phyloP scores from a whole-genome alignment of 768 basidiomycete species.

The Psilocybe subaeruginosa region DNA sequence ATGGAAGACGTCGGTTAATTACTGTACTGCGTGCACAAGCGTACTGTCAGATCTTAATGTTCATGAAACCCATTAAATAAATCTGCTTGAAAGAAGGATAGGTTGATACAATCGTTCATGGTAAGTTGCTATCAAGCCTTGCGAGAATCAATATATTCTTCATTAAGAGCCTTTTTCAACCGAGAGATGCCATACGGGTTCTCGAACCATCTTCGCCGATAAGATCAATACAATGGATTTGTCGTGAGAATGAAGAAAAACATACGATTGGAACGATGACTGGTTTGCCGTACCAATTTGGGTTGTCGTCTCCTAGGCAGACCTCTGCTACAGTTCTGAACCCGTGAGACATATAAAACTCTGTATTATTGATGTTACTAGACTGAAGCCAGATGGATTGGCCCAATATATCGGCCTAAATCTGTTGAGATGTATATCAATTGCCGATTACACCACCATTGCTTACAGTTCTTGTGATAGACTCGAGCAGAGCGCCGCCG shows the following conservation, averaged over 20 bases:
- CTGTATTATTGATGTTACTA: constrained; percentile 25
- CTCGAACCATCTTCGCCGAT: constrained; percentile 22
- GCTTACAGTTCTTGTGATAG: constrained; percentile 25
- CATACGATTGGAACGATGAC: constrained; percentile 32
- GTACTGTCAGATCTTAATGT: too few species aligned
- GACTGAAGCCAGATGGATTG: constrained; percentile 32
- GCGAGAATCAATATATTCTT: too few species aligned
- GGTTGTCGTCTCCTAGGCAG: constrained; percentile 31
- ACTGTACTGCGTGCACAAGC: too few species aligned
- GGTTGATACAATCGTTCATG: too few species aligned
- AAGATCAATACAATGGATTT: not conserved
- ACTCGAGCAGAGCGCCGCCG: constrained; percentile 31
- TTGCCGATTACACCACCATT: not conserved
- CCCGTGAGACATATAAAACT: constrained; percentile 30
- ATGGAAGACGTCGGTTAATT: too few species aligned
- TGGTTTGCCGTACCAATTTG: constrained; percentile 30
- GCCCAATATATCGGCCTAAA: constrained; percentile 31
- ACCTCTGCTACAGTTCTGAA: constrained; percentile 26
- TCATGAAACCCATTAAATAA: too few species aligned
- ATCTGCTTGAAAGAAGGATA: too few species aligned
- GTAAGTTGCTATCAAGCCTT: too few species aligned
- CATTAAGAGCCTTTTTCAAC: not conserved
- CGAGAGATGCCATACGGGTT: constrained; percentile 2
- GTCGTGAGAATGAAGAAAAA: not conserved
- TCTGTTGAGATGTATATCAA: not conserved